Conservation (phyloP, 2,329 filamentous ascomycete species). For the Geoglossum cookeanum region DNA sequence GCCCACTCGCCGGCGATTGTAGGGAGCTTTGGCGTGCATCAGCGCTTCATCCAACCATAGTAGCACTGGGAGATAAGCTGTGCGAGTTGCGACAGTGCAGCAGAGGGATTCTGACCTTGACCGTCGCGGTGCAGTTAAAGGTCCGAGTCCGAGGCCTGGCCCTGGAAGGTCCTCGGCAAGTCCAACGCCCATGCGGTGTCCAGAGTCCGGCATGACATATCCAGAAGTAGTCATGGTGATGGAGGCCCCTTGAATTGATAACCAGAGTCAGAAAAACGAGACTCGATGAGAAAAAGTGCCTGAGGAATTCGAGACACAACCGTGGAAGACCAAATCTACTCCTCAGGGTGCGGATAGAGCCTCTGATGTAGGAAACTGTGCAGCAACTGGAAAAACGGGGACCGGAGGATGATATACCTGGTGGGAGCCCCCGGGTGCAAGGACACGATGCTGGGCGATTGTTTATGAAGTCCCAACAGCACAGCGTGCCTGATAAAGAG, state of each 20-base stretch:
- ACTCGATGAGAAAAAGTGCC: neutral
- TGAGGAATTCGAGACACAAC: neutral
- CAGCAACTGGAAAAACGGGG: neutral
- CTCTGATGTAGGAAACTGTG: neutral
- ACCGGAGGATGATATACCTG: neutral
- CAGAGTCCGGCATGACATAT: neutral
- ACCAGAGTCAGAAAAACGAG: neutral
- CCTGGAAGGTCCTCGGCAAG: neutral
- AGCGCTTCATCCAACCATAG: neutral
- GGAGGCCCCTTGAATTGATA: neutral
- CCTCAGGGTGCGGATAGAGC: neutral
- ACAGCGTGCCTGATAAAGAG: neutral
- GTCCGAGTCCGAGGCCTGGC: neutral
- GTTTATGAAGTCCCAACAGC: neutral
- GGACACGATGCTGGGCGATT: neutral
- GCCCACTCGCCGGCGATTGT: neutral
- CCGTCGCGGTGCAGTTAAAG: neutral
- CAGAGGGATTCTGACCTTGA: neutral
- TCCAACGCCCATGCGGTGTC: neutral
- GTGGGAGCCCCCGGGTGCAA: neutral
- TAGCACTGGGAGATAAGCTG: neutral
- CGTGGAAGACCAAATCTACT: neutral
- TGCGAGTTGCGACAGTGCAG: neutral
- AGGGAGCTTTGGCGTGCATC: neutral
- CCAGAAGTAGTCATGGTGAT: neutral